phyloP scores from a whole-genome alignment of 192 early-diverging fungal species.

The Coemansia sp. region DNA sequence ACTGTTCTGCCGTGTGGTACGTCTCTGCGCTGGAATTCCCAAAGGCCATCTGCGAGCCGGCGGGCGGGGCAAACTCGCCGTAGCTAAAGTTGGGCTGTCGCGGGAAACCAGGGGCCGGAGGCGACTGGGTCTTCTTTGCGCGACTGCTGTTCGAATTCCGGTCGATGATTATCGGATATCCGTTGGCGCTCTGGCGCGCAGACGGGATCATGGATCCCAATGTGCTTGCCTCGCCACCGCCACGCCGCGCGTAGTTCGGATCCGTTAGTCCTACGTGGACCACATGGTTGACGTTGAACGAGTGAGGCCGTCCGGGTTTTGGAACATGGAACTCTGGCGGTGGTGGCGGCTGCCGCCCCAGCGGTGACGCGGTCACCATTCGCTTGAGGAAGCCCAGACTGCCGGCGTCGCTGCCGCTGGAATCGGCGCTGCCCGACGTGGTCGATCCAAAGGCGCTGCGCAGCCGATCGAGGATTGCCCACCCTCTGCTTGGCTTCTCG shows the following conservation, averaged over 20 bases:
- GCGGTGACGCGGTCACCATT: constrained; percentile 22
- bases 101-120: constrained; percentile 13
- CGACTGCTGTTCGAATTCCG: constrained; percentile 10
- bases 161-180: constrained; percentile 35
- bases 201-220: constrained; percentile 28
- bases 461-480: constrained; percentile 28
- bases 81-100: constrained; percentile 32
- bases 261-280: constrained; percentile 33
- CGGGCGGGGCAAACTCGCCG: constrained; percentile 41
- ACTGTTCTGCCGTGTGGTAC: constrained; percentile 47
- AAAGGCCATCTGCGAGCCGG: constrained; percentile 13
- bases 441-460: constrained; percentile 18
- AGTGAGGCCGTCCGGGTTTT: constrained; percentile 34
- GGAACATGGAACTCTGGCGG: neutral
- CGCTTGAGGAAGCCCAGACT: constrained; percentile 30
- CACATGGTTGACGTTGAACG: constrained; percentile 45
- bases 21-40: constrained; percentile 42
- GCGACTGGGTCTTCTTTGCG: neutral
- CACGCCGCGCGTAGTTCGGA: constrained; percentile 30
- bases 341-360: constrained; percentile 8
- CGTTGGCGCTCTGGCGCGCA: constrained; percentile 31
- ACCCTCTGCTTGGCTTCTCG: constrained; percentile 14
- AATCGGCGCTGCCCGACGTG: neutral
- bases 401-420: constrained; percentile 6
- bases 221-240: constrained; percentile 25